Evolutionary conservation across 495 filamentous ascomycete genomes (phyloP), one percentile per base, ranked within the genome.

Genomic region (Tuber calosporum): DNA sequence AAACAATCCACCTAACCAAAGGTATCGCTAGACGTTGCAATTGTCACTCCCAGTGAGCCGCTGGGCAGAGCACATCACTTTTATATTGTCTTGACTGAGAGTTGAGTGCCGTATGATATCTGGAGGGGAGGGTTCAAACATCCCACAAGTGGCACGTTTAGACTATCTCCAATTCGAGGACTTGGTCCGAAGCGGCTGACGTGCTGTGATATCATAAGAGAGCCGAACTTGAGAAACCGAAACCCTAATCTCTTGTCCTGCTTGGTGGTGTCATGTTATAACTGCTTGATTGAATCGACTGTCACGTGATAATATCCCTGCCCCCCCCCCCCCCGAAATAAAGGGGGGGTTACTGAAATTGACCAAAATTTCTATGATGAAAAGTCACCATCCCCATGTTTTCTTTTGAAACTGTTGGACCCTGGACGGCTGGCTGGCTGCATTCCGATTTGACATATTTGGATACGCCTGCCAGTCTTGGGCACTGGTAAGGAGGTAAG

Each of bases 341-440:
- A 15, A 5, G 5, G 8, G 20, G n/a, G 53, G 11, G 26, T 11
- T 9, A 9, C 8, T 11, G 8, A 9, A 13, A 4, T 58, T 30
- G 48, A n/a, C n/a, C n/a, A 58, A 58, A 15, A 30, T 26, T 58
- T 58, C 42, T 19, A 26, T n/a, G 48, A 30, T 30, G 48, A 3
- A 15, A 30, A 58, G 48, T 30, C 30, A 13, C 53, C 53, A 17
- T 34, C 30, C 26, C 53, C 53, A 62, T 62, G 53, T 62, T 62
- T 62, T 62, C 53, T 62, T 34, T 34, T 62, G 53, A 62, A 62
- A 62, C 53, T 62, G 26, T 15, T 62, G 53, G 15, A 62, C 53
- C 53, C 9, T 48, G 45, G 6, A 22, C 20, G 45, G 1, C 20
- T 48, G 20, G 15, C 15, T 0, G 15, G 3, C 42, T 0, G 42